Percentiles rank a stretch among this genome's conserved stretches.
These are phyloP conservation scores for Zymoseptoria ardabiliae DNA, from an alignment of 2,329 filamentous ascomycete genomes.

Conservation along the genomic window DNA sequence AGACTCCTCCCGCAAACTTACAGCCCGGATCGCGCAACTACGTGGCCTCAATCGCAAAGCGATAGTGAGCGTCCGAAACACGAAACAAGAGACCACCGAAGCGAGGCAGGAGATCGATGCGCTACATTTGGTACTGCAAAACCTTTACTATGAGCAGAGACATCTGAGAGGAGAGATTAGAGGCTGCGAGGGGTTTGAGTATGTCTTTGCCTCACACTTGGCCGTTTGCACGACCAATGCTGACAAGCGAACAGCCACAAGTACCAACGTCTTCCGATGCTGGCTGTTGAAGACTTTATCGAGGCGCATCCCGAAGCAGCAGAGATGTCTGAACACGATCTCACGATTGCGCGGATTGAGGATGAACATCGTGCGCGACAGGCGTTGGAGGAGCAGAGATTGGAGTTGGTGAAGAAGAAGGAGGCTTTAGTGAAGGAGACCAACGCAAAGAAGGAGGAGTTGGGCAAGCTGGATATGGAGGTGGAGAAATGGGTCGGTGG, in stretches of 20 bases:
- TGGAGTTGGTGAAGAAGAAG: conserved; percentile 55
- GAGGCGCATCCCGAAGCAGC: conserved; percentile 65
- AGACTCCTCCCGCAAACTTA: conserved; percentile 56
- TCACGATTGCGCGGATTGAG: conserved; percentile 86
- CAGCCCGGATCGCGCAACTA: conserved; percentile 70
- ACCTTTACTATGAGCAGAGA: conserved; percentile 91
- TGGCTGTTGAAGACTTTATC: conserved; percentile 77
- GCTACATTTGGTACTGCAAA: conserved; percentile 86
- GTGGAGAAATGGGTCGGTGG: conserved; percentile 51
- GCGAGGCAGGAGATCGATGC: conserved; percentile 85
- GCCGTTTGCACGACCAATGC: conserved; percentile 1
- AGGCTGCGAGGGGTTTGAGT: conserved; percentile 89
- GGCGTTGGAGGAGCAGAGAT: conserved; percentile 74
- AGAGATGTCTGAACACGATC: conserved; percentile 64
- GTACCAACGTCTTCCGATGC: conserved; percentile 76
- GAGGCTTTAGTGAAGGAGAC: conserved; percentile 66
- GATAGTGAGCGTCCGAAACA: conserved; percentile 72
- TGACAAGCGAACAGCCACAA: conserved; percentile 57
- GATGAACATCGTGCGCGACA: conserved; percentile 82
- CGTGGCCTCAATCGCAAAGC: conserved; percentile 78
- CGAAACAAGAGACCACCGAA: conserved; percentile 79
- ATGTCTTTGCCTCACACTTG: conserved; percentile 33
- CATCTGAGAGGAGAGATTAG: conserved; percentile 84
- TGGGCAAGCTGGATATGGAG: conserved; percentile 84
- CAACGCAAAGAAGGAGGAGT: conserved; percentile 86